A percentile compares a stretch with the other conserved stretches of the same genome.
Evolutionary conservation across 306 rosid genomes (phyloP).

Genomic region (Lithocarpus polystachyus): DNA sequence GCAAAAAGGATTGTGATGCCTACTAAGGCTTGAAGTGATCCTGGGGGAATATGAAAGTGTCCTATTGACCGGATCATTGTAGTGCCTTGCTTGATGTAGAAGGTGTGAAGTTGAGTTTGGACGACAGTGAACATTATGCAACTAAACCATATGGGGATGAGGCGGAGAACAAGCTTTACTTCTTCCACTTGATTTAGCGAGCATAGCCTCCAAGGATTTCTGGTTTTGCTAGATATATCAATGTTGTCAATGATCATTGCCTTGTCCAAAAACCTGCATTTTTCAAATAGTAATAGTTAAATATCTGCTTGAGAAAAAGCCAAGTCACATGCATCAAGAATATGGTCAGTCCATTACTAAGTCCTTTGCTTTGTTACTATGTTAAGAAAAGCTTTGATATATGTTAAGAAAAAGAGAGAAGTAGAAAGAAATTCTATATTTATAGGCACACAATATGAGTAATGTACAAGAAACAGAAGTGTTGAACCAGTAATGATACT

Average conservation of each 20-base stretch:
- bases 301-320: too few species aligned
- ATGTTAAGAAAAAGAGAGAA: too few species aligned
- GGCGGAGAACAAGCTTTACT: constrained; percentile 58
- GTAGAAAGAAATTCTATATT: too few species aligned
- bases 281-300: background rate
- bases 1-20: constrained; percentile 43
- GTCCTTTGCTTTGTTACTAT: too few species aligned
- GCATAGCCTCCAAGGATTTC: constrained; percentile 78
- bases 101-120: constrained; percentile 60
- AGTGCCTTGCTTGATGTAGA: constrained; percentile 62
- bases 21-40: constrained; percentile 59
- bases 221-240: constrained; percentile 40
- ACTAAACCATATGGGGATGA: constrained; percentile 71
- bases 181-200: constrained; percentile 71
- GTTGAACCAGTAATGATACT: too few species aligned
- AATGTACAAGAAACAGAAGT: too few species aligned
- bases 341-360: too few species aligned
- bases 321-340: too few species aligned
- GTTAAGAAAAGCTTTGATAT: too few species aligned
- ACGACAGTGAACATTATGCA: constrained; percentile 59
- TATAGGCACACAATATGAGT: too few species aligned
- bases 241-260: constrained; percentile 54
- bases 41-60: constrained; percentile 53
- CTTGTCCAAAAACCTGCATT: constrained; percentile 58
- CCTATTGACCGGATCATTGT: constrained; percentile 54